Evolutionary conservation across 768 basidiomycete genomes (phyloP).

Genomic region (Agaricus sinodeliciosus): DNA sequence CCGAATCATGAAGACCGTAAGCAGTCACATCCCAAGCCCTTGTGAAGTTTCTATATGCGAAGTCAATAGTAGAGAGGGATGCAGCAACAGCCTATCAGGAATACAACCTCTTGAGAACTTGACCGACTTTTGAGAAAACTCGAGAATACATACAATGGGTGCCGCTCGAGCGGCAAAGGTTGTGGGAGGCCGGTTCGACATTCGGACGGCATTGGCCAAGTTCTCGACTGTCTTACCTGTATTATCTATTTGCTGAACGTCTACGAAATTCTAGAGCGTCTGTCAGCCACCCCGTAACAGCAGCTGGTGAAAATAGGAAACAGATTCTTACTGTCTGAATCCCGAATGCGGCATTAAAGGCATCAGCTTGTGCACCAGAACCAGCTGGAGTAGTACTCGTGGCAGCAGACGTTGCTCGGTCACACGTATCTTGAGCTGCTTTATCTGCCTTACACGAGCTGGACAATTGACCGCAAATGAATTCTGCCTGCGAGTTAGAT

Average conservation of each 20-base stretch:
- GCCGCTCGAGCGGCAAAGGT: too few relatives aligned
- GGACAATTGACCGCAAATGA: conserved; percentile 49
- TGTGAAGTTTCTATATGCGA: too few relatives aligned
- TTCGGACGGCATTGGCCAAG: background rate
- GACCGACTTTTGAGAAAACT: too few relatives aligned
- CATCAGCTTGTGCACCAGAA: conserved; percentile 53
- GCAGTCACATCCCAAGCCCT: too few relatives aligned
- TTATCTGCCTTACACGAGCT: conserved; percentile 50
- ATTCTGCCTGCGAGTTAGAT: conserved; percentile 17
- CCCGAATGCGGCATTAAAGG: conserved; percentile 54
- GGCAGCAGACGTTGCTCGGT: conserved; percentile 33
- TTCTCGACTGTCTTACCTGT: conserved; percentile 31
- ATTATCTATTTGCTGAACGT: conserved; percentile 35
- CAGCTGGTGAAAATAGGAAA: background rate
- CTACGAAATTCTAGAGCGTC: conserved; percentile 35
- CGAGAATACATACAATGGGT: too few relatives aligned
- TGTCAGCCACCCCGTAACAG: background rate
- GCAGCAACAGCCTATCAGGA: too few relatives aligned
- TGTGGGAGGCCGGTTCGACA: background rate
- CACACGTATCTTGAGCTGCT: conserved; percentile 45
- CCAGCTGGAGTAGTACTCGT: conserved; percentile 27
- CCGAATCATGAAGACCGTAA: too few relatives aligned
- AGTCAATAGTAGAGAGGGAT: too few relatives aligned
- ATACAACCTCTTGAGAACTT: too few relatives aligned
- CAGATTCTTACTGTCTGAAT: conserved; percentile 34